Conservation (phyloP, 345 rosid species). For the Populus ilicifolia region DNA sequence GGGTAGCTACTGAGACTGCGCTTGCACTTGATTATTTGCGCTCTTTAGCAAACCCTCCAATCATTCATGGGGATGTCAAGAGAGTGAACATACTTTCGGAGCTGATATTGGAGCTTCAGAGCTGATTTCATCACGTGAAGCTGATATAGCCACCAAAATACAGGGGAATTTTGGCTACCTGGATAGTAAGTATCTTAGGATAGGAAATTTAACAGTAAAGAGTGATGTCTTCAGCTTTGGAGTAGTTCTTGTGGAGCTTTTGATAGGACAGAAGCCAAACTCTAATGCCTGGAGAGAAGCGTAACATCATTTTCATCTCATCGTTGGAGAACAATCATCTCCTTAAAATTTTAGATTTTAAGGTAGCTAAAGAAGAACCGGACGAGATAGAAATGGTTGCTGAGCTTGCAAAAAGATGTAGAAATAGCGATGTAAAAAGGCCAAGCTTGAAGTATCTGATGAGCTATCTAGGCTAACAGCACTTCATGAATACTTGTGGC, state of each 20-base stretch:
- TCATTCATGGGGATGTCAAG: not conserved
- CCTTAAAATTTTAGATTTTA: not conserved
- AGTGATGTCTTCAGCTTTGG: no score
- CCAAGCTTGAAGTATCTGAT: not conserved
- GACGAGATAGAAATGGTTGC: not conserved
- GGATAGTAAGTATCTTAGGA: no score
- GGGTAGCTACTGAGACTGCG: conserved; percentile 13
- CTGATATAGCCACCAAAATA: not conserved
- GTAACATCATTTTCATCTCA: conserved; percentile 14
- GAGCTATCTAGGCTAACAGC: not conserved
- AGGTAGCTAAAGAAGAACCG: not conserved
- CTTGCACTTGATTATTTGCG: conserved; percentile 20
- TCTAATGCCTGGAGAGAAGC: not conserved
- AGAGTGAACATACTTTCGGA: conserved; percentile 20
- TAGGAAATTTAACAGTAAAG: no score
- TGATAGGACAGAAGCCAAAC: conserved; percentile 16
- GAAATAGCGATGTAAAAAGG: not conserved
- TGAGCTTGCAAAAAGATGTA: not conserved
- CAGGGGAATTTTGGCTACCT: not conserved
- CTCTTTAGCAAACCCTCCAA: conserved; percentile 21
- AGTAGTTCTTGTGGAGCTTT: not conserved
- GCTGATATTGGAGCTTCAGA: conserved; percentile 27
- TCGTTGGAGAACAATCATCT: not conserved
- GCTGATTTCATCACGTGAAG: conserved; percentile 1
- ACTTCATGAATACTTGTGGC: not conserved